phyloP scores from a whole-genome alignment of 2,329 filamentous ascomycete genomes.

The Periconia sp. region DNA sequence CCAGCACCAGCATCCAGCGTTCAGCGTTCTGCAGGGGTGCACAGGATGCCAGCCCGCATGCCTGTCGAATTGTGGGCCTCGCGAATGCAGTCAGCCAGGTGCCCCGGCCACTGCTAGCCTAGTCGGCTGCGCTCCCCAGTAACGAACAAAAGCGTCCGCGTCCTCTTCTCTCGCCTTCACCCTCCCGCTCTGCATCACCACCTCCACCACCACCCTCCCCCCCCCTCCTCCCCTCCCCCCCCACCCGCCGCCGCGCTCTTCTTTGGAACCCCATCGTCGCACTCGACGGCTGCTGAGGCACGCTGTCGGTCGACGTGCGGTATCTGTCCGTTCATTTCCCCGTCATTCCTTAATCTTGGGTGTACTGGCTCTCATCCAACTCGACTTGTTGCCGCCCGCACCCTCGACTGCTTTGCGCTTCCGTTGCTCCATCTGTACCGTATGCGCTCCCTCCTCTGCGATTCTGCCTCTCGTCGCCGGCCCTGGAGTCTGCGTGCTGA shows the following conservation, averaged over 20 bases:
- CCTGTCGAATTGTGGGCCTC: too few relatives aligned
- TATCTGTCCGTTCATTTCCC: conserved; percentile 46
- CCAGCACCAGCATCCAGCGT: too few relatives aligned
- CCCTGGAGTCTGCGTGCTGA: conserved; percentile 39
- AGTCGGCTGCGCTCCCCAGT: conserved; percentile 19
- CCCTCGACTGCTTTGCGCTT: neutral
- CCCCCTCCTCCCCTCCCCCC: conserved; percentile 19
- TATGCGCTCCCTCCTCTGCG: conserved; percentile 23
- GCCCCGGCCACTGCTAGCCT: neutral
- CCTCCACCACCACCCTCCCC: conserved; percentile 22
- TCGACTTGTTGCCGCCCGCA: conserved; percentile 14
- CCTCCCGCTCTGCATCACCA: conserved; percentile 25
- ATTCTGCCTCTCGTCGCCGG: conserved; percentile 3
- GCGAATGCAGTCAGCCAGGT: too few relatives aligned
- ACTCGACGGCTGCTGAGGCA: conserved; percentile 30
- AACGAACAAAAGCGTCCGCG: conserved; percentile 20
- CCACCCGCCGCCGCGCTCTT: conserved; percentile 8
- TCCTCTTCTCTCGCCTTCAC: conserved; percentile 26
- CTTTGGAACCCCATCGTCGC: conserved; percentile 42
- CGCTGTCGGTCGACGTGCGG: conserved; percentile 36
- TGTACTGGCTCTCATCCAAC: conserved; percentile 44
- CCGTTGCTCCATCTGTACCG: conserved; percentile 23
- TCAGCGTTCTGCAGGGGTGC: neutral
- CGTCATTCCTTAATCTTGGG: conserved; percentile 46
- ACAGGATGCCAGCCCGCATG: neutral